Percentiles rank a stretch among this genome's conserved stretches.
Evolutionary conservation across 352 stramenopile genomes (phyloP).

Genomic region (Peronospora tabacina): DNA sequence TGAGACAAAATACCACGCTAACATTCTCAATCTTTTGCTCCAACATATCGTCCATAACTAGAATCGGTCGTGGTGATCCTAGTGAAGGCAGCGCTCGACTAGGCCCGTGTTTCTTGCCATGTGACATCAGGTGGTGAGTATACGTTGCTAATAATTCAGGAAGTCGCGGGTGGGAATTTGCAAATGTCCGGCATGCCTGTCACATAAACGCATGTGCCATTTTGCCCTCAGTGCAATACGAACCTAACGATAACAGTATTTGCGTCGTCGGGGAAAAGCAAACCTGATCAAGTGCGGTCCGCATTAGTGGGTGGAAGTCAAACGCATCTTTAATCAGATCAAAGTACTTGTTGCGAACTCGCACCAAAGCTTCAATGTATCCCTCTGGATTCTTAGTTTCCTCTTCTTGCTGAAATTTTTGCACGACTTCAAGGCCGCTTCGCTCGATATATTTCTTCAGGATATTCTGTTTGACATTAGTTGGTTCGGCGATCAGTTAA

Average conservation of each 20-base stretch:
- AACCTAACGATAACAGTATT: neutral
- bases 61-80: constrained; percentile 18
- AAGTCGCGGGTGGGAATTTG: constrained; percentile 70
- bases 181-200: constrained; percentile 76
- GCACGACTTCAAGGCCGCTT: constrained; percentile 67
- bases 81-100: constrained; percentile 19
- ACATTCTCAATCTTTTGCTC: constrained; percentile 81
- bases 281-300: constrained; percentile 76
- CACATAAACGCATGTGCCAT: neutral
- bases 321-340: constrained; percentile 83
- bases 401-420: constrained; percentile 74
- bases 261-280: neutral
- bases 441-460: constrained; percentile 82
- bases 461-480: constrained; percentile 55
- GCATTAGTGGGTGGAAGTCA: constrained; percentile 73
- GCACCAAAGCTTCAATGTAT: constrained; percentile 79
- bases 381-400: constrained; percentile 72
- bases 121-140: constrained; percentile 80
- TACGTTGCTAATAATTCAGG: constrained; percentile 81
- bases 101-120: constrained; percentile 36
- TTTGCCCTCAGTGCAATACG: neutral
- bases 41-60: constrained; percentile 42
- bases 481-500: constrained; percentile 9
- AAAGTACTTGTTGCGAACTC: constrained; percentile 79
- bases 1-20: constrained; percentile 79